These are phyloP conservation scores for Apiospora kogelbergensis DNA, from an alignment of 2,329 filamentous ascomycete genomes.

Conservation along the genomic window DNA sequence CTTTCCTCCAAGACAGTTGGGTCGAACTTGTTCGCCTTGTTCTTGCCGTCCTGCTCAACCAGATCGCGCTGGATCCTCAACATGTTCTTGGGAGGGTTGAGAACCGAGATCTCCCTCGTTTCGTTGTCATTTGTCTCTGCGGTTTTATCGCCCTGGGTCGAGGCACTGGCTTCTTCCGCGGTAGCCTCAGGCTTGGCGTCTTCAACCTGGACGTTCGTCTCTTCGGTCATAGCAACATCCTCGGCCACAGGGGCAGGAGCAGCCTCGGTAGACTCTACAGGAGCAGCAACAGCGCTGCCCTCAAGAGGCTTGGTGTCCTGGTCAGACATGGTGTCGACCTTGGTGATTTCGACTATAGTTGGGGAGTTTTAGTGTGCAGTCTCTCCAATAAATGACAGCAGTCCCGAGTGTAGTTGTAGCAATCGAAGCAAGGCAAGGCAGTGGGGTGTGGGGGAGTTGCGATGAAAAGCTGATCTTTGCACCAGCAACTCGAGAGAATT, in stretches of 20 bases:
- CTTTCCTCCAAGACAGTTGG: constrained; percentile 66
- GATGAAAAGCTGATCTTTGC: background rate
- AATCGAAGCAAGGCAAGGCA: background rate
- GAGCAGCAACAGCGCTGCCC: constrained; percentile 7
- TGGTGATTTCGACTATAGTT: background rate
- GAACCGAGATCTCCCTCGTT: constrained; percentile 12
- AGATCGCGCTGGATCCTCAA: constrained; percentile 44
- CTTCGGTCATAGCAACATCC: background rate
- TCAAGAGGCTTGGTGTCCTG: constrained; percentile 39
- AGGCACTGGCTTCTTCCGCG: constrained; percentile 26
- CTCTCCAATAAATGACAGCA: background rate
- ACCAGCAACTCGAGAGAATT: background rate
- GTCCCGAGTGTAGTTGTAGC: background rate
- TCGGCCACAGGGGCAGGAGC: constrained; percentile 10
- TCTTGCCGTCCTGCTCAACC: constrained; percentile 35
- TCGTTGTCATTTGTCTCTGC: constrained; percentile 15
- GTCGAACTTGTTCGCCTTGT: constrained; percentile 70
- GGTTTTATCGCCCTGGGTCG: constrained; percentile 22
- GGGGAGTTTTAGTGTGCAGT: background rate
- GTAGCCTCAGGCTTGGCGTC: constrained; percentile 23
- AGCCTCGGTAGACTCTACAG: constrained; percentile 7
- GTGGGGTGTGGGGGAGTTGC: background rate
- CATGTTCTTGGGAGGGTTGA: constrained; percentile 31
- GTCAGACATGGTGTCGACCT: constrained; percentile 30
- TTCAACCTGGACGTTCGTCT: background rate